Percentiles rank a stretch among this genome's conserved stretches.
phyloP scores from a whole-genome alignment of 768 basidiomycete species.

The Boletus fagicola region DNA sequence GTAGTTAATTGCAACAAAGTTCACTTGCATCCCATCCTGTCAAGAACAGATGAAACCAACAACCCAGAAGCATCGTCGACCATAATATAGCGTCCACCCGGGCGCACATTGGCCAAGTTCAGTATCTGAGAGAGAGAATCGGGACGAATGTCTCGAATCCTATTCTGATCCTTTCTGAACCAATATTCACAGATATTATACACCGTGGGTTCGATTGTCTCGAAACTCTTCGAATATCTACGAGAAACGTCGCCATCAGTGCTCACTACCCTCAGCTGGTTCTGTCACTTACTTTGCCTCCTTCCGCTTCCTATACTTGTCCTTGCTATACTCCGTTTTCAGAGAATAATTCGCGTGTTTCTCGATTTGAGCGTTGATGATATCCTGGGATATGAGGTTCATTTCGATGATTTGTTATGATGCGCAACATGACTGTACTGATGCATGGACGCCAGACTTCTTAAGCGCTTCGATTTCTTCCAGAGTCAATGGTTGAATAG shows the following conservation, averaged over 20 bases:
- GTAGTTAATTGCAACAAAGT: neutral
- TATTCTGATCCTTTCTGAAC: slow-evolving; percentile 77
- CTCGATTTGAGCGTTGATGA: slow-evolving; percentile 92
- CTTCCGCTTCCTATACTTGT: slow-evolving; percentile 96
- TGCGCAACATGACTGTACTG: slow-evolving; percentile 43
- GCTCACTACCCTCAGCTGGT: neutral
- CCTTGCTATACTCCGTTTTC: slow-evolving; percentile 98
- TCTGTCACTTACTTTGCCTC: slow-evolving; percentile 78
- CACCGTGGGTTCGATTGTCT: slow-evolving; percentile 82
- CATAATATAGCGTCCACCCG: slow-evolving; percentile 83
- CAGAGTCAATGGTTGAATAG: slow-evolving; percentile 78
- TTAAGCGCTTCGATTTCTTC: slow-evolving; percentile 85
- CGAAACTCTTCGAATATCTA: slow-evolving; percentile 86
- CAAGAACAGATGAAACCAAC: slow-evolving; percentile 79
- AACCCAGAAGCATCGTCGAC: slow-evolving; percentile 93
- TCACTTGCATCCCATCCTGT: slow-evolving; percentile 75
- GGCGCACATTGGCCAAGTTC: slow-evolving; percentile 75
- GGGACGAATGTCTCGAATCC: slow-evolving; percentile 79
- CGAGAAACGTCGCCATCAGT: neutral
- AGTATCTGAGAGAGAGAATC: slow-evolving; percentile 91
- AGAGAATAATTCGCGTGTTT: slow-evolving; percentile 88
- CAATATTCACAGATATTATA: slow-evolving; percentile 89
- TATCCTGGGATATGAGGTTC: slow-evolving; percentile 59
- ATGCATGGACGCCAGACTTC: slow-evolving; percentile 75
- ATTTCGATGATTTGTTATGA: slow-evolving; percentile 4